Percentiles rank a stretch among this genome's conserved stretches.
phyloP scores from a whole-genome alignment of 2,329 filamentous ascomycete genomes.

The Fusarium torulosum region DNA sequence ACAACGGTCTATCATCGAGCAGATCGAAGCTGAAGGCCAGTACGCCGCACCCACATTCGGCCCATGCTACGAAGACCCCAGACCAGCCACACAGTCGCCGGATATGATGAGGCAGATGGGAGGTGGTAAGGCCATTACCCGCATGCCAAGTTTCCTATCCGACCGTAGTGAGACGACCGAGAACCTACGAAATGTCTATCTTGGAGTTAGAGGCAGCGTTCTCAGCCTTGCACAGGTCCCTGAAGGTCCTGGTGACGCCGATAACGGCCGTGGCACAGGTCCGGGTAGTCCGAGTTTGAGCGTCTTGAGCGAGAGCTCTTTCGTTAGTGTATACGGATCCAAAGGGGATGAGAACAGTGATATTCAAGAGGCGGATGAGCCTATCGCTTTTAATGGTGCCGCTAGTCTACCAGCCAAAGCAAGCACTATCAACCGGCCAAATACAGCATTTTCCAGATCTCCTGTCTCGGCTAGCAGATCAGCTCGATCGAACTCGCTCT shows the following conservation, averaged over 20 bases:
- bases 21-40: conserved; percentile 59
- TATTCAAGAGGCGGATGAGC: conserved; percentile 49
- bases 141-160: conserved; percentile 75
- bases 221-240: conserved; percentile 63
- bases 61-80: conserved; percentile 43
- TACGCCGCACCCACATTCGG: conserved; percentile 52
- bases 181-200: conserved; percentile 71
- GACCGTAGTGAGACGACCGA: conserved; percentile 70
- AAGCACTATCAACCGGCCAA: conserved; percentile 37
- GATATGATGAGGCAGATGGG: conserved; percentile 45
- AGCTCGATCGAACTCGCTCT: conserved; percentile 50
- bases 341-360: conserved; percentile 50
- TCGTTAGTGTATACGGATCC: conserved; percentile 72
- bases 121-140: conserved; percentile 58
- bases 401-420: conserved; percentile 34
- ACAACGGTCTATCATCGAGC: conserved; percentile 67
- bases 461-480: conserved; percentile 24
- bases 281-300: conserved; percentile 72
- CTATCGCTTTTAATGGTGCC: conserved; percentile 48
- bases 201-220: conserved; percentile 63
- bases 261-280: conserved; percentile 49
- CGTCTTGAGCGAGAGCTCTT: conserved; percentile 75
- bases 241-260: conserved; percentile 52
- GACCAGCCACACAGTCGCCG: conserved; percentile 32
- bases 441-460: conserved; percentile 39